Evolutionary conservation across 148 eudicot species (phyloP), one percentile per base, ranked within the genome.

Genomic region (Cornus florida): DNA sequence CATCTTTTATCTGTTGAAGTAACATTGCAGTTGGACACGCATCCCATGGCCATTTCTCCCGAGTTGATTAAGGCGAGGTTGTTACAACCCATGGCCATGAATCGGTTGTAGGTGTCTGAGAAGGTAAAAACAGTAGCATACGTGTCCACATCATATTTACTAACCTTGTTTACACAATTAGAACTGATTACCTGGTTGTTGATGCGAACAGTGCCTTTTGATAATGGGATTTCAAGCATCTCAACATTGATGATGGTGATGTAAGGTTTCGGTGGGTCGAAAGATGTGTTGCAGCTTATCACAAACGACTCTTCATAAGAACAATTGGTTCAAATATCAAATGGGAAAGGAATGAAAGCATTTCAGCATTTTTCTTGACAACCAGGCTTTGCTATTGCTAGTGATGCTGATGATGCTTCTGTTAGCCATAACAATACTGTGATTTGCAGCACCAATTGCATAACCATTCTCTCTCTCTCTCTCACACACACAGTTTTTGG

Each of bases 311-410:
- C 7, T 7, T 82, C 74, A 13, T 67, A 23, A 69, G 41, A 81
- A 65, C 88, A 85, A 38, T 48, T 20, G 1, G 75, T 23, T 35
- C 86, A 85, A 66, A 86, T 75, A 8, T 85, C 88, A 71, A 79
- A 88, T 33, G 88, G 88, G 41, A 74, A 88, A 33, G 90, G 86
- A 69, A 88, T 75, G 10, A 17, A 22, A 12, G 83, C 69, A 19
- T 69, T 33, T 19, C 84, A 88, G 43, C 86, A 88, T 2, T 7
- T 56, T 10, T 70, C 74, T 4, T 11, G 57, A 67, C 88, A 86
- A 43, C 71, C 64, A 67, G 83, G 85, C 77, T 72, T 73, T 22
- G 88, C 81, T 14, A 80, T 0, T 0, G n/a, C 23, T 62, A 5
- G 5, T 62, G n/a, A 14, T 62, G 67, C 23, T 62, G n/a, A 22